Evolutionary conservation across 2,329 filamentous ascomycete genomes (phyloP).

Genomic region (Aspergillus sp.): DNA sequence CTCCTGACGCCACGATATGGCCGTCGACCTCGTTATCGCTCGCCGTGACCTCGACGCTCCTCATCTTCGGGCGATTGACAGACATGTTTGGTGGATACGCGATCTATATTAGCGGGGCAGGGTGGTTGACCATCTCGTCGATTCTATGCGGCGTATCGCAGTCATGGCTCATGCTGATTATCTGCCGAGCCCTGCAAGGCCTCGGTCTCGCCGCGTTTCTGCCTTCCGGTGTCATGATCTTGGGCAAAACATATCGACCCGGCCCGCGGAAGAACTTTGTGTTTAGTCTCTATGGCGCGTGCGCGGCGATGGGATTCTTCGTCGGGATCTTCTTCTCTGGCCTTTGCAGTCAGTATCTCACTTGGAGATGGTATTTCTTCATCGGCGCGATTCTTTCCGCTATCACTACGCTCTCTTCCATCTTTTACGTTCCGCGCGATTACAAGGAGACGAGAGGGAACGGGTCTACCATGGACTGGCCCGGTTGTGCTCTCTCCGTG

Average conservation of each 20-base stretch:
- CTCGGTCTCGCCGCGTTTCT: constrained; percentile 71
- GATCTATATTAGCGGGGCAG: constrained; percentile 62
- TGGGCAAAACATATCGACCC: constrained; percentile 65
- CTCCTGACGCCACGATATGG: constrained; percentile 61
- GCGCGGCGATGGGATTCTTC: constrained; percentile 51
- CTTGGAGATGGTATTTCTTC: constrained; percentile 69
- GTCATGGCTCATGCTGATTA: constrained; percentile 68
- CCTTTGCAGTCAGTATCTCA: constrained; percentile 53
- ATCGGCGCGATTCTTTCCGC: constrained; percentile 57
- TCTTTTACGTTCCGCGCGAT: constrained; percentile 47
- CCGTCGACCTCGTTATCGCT: constrained; percentile 54
- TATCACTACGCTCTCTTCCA: constrained; percentile 47
- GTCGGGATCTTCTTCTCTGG: constrained; percentile 66
- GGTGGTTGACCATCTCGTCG: constrained; percentile 68
- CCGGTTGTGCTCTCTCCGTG: constrained; percentile 61
- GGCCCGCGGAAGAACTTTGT: constrained; percentile 69
- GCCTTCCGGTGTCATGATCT: constrained; percentile 65
- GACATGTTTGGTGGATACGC: constrained; percentile 65
- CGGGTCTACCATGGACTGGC: constrained; percentile 66
- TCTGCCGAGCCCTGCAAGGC: constrained; percentile 72
- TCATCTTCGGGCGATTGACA: constrained; percentile 57
- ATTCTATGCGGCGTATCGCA: constrained; percentile 68
- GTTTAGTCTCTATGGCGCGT: constrained; percentile 59
- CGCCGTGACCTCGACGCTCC: constrained; percentile 48
- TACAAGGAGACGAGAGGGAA: constrained; percentile 38